Conservation (phyloP, 805 yeast genomes). For the Ogataea dorogensis region DNA sequence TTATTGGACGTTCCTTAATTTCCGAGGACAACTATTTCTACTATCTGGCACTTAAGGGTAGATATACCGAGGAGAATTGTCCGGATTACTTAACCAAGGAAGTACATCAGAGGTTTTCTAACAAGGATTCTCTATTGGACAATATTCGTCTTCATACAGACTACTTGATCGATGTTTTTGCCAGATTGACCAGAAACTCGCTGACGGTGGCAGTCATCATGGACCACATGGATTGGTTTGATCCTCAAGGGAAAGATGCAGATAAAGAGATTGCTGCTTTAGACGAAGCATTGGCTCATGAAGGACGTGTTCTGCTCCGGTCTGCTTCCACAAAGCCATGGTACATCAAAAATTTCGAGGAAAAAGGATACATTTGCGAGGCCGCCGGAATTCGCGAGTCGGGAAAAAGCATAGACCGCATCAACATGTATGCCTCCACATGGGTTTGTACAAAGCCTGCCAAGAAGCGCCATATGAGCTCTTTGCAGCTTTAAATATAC, state of each 20-base stretch:
- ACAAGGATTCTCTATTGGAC: conserved; percentile 53
- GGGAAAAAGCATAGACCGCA: conserved; percentile 70
- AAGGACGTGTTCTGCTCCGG: conserved; percentile 75
- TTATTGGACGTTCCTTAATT: conserved; percentile 59
- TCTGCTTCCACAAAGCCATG: conserved; percentile 74
- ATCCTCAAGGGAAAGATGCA: conserved; percentile 62
- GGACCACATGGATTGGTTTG: conserved; percentile 95
- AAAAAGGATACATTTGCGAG: conserved; percentile 62
- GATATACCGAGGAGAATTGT: conserved; percentile 60
- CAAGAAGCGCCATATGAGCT: conserved; percentile 47
- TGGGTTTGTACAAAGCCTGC: conserved; percentile 70
- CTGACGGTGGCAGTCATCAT: conserved; percentile 76
- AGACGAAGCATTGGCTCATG: conserved; percentile 56
- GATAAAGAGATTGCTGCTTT: conserved; percentile 64
- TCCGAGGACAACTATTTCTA: conserved; percentile 77
- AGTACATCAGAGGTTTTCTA: conserved; percentile 52
- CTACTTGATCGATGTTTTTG: conserved; percentile 70
- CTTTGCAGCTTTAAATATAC: conserved; percentile 31
- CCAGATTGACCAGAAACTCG: conserved; percentile 58
- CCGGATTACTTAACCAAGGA: conserved; percentile 69
- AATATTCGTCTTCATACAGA: conserved; percentile 78
- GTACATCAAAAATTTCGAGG: conserved; percentile 70
- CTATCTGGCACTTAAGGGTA: conserved; percentile 63
- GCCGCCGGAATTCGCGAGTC: conserved; percentile 67
- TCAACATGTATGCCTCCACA: conserved; percentile 86